These are phyloP conservation scores for Exserohilum rostratum DNA, from an alignment of 2,329 filamentous ascomycete genomes.

Conservation along the genomic window DNA sequence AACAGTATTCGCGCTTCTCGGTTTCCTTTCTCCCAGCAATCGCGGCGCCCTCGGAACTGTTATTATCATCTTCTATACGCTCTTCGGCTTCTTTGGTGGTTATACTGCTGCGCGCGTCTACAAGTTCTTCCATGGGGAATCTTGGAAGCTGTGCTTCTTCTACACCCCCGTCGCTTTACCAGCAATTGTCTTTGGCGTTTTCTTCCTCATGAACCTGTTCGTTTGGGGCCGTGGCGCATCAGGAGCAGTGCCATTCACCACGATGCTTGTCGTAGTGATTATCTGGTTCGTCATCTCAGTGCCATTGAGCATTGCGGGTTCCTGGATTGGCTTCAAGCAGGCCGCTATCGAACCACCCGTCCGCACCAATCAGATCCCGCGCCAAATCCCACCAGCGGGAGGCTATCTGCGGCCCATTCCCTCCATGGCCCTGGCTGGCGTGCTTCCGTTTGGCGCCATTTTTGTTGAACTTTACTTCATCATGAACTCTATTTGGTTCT, in stretches of 20 bases:
- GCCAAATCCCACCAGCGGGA: constrained; percentile 85
- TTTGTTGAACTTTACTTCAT: constrained; percentile 99
- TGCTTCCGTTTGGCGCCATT: constrained; percentile 93
- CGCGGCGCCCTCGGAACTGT: constrained; percentile 92
- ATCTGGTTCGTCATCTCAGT: constrained; percentile 99
- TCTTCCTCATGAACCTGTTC: constrained; percentile 96
- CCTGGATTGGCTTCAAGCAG: constrained; percentile 87
- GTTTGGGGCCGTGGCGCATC: constrained; percentile 92
- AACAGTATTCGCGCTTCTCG: constrained; percentile 80
- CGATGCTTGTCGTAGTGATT: constrained; percentile 89
- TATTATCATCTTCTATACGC: constrained; percentile 89
- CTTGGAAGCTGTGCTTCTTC: constrained; percentile 92
- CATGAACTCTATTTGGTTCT: constrained; percentile 99
- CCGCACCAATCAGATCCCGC: constrained; percentile 95
- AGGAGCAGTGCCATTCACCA: constrained; percentile 93
- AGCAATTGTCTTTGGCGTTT: constrained; percentile 80
- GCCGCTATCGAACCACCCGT: constrained; percentile 77
- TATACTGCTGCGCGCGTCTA: constrained; percentile 91
- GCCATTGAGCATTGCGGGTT: constrained; percentile 85
- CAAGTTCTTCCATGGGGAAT: constrained; percentile 89
- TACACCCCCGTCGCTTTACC: constrained; percentile 87
- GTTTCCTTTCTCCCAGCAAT: constrained; percentile 94
- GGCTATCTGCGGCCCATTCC: constrained; percentile 87
- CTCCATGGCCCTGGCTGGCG: constrained; percentile 88
- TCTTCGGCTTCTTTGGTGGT: constrained; percentile 90